Base-by-base conservation (phyloP, 1,284 basidiomycete genomes). In the Phaffia rhodozyma region DNA sequence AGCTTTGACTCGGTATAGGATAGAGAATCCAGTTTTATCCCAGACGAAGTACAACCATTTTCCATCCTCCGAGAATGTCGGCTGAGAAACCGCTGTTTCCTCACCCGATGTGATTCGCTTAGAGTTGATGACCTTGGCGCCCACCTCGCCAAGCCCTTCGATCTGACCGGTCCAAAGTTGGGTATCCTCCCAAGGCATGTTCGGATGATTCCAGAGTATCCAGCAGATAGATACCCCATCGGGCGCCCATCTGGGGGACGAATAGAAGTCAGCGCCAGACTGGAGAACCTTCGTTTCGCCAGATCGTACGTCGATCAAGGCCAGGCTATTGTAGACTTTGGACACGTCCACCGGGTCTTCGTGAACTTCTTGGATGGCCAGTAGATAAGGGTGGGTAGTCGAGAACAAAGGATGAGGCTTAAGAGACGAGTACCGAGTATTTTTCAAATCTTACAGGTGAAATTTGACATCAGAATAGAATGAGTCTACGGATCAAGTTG, bases 131-230 rank as follows among this genome's bases (percentile, higher is more conserved):
- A 54, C 29, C 30, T 49, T 48, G 27, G 29, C 54, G n/a, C 32
- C 55, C 18, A 38, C 51, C 20, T 21, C 62, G 5, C 48, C 60
- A 25, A 57, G 27, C 5, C 54, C 53, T 30, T 69, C 66, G 18
- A 71, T 54, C 21, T 57, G 29, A 16, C 70, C 75, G 52, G 74
- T 69, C 70, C 70, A 75, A 4, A 77, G 67, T 65, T 74, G 67
- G 1, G 71, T 68, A 2, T 69, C 70, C 68, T 76, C 76, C 70
- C 73, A 77, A 6, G 76, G 76, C 77, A 77, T 78, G 63, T 71
- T 69, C 0, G 76, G 76, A 49, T 77, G 75, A 47, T 70, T 67
- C 76, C 76, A 78, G 38, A 70, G 67, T 52, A 76, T 68, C 71
- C 72, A 78, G 16, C 68, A 68, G 38, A 77, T 63, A 62, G 68